A percentile compares a stretch with the other conserved stretches of the same genome.
Conservation (phyloP, 148 eudicot species). For the Heliosperma pusillum region DNA sequence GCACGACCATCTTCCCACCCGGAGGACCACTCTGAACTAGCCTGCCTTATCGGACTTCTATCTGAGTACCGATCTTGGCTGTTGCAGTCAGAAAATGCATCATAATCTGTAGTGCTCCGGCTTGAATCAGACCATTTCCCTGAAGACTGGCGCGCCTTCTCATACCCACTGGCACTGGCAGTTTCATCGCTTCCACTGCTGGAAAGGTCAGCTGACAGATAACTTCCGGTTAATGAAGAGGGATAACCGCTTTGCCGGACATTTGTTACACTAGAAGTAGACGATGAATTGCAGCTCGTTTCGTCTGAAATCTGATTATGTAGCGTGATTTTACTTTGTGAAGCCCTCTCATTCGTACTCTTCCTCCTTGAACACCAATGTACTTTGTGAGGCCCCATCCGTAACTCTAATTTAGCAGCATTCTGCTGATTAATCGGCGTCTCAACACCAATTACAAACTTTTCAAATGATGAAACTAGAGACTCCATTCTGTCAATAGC, state of each 20-base stretch:
- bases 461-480: slow-evolving; percentile 37
- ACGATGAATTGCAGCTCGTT: slow-evolving; percentile 19
- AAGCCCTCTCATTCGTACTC: background rate
- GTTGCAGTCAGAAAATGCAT: too few relatives aligned
- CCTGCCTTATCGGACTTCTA: slow-evolving; percentile 11
- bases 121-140: background rate
- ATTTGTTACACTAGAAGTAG: slow-evolving; percentile 32
- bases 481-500: slow-evolving; percentile 47
- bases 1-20: background rate
- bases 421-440: slow-evolving; percentile 6
- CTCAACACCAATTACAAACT: slow-evolving; percentile 20
- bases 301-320: slow-evolving; percentile 25
- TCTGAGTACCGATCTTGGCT: slow-evolving; percentile 18
- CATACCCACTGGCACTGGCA: background rate
- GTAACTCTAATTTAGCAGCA: background rate
- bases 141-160: too few relatives aligned
- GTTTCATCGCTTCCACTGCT: slow-evolving; percentile 26
- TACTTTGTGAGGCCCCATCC: too few relatives aligned
- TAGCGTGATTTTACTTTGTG: background rate
- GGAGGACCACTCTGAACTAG: slow-evolving; percentile 16
- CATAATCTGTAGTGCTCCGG: slow-evolving; percentile 1
- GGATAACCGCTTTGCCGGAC: background rate
- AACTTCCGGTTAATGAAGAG: slow-evolving; percentile 2
- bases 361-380: background rate
- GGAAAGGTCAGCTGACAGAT: slow-evolving; percentile 12